Evolutionary conservation across 2,329 filamentous ascomycete genomes (phyloP).

Genomic region (Xylariaceae sp.): DNA sequence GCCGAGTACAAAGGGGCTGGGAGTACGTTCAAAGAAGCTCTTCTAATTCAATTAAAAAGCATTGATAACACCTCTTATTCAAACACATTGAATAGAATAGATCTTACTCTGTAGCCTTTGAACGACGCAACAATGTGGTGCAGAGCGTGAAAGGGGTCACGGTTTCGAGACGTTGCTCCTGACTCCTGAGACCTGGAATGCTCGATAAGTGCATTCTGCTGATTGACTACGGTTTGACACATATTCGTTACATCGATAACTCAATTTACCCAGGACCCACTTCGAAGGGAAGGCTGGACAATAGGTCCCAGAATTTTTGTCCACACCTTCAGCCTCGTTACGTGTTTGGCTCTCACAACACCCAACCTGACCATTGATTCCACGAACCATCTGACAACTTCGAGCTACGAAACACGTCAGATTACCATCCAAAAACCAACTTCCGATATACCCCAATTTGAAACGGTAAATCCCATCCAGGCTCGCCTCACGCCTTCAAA

Average conservation of each 20-base stretch:
- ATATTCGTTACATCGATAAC: background rate
- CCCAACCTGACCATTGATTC: background rate
- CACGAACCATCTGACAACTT: background rate
- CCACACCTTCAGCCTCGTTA: slow-evolving; percentile 14
- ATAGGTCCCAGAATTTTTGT: slow-evolving; percentile 9
- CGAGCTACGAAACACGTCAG: background rate
- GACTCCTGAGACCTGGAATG: background rate
- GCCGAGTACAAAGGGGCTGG: no score
- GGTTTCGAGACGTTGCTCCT: background rate
- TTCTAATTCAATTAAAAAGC: no score
- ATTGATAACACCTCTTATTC: background rate
- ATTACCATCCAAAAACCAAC: background rate
- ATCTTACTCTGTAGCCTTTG: background rate
- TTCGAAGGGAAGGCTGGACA: slow-evolving; percentile 10
- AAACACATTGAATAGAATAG: background rate
- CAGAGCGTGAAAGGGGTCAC: background rate
- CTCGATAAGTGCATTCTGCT: background rate
- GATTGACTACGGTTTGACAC: background rate
- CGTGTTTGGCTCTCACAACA: background rate
- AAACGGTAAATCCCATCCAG: slow-evolving; percentile 17
- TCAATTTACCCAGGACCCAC: background rate
- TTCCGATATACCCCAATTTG: background rate
- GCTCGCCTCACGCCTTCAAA: slow-evolving; percentile 15
- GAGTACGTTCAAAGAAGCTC: no score
- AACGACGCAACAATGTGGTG: background rate